A percentile compares a stretch with the other conserved stretches of the same genome.
Conservation (phyloP, 306 rosid genomes). For the Dalbergia cochinchinensis region DNA sequence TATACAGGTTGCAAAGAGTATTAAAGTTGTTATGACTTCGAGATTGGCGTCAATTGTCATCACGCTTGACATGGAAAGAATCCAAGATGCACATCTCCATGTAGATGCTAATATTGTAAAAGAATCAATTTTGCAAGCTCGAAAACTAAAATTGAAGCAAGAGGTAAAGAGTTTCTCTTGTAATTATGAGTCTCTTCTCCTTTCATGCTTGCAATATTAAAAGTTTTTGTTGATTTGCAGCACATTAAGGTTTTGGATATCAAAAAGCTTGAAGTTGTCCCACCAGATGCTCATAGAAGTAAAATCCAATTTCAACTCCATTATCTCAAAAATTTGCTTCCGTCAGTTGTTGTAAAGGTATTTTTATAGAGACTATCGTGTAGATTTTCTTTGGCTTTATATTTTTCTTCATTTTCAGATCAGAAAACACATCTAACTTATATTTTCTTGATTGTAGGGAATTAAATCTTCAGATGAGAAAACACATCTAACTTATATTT, state of each 20-base stretch:
- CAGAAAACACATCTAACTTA: slow-evolving; percentile 10
- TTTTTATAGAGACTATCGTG: not conserved
- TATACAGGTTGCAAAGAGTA: slow-evolving; percentile 80
- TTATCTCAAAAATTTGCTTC: slow-evolving; percentile 73
- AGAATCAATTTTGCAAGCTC: slow-evolving; percentile 74
- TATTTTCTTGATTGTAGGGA: slow-evolving; percentile 68
- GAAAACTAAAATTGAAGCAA: slow-evolving; percentile 75
- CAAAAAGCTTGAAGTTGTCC: slow-evolving; percentile 69
- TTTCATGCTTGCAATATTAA: slow-evolving; percentile 44
- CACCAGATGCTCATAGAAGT: slow-evolving; percentile 67
- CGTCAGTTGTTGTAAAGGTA: slow-evolving; percentile 81
- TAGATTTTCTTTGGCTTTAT: slow-evolving; percentile 12
- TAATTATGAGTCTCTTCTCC: slow-evolving; percentile 21
- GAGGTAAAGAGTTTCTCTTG: slow-evolving; percentile 65
- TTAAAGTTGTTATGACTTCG: slow-evolving; percentile 65
- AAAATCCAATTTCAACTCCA: slow-evolving; percentile 80
- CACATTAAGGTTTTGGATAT: slow-evolving; percentile 71
- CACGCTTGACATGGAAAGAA: slow-evolving; percentile 76
- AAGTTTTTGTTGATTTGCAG: slow-evolving; percentile 61
- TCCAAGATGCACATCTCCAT: slow-evolving; percentile 67
- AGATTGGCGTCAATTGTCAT: slow-evolving; percentile 67
- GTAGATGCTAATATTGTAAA: slow-evolving; percentile 78
- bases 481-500: slow-evolving; percentile 15
- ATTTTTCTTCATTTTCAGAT: slow-evolving; percentile 30
- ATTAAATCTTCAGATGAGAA: slow-evolving; percentile 58